Percentiles rank a stretch among this genome's conserved stretches.
Conservation (phyloP, 2,329 filamentous ascomycete species). For the Alternaria sp. region DNA sequence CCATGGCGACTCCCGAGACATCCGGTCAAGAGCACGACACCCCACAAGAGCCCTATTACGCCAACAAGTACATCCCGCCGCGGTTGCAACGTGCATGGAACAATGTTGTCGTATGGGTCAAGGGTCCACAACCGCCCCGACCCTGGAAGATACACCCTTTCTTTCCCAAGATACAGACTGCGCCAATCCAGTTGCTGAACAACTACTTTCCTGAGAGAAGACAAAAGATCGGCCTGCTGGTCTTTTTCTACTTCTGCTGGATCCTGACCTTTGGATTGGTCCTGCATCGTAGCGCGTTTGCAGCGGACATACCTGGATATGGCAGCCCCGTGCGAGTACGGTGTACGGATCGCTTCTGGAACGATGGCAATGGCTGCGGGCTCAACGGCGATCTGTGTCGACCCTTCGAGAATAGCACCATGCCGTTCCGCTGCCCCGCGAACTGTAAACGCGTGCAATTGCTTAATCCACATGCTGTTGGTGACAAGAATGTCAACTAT, state of each 20-base stretch:
- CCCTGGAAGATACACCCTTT: conserved; percentile 59
- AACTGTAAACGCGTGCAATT: conserved; percentile 71
- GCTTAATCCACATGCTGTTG: conserved; percentile 76
- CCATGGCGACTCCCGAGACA: conserved; percentile 40
- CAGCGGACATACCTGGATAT: conserved; percentile 69
- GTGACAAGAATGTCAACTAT: conserved; percentile 67
- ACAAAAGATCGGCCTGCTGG: conserved; percentile 65
- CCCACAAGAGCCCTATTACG: conserved; percentile 25
- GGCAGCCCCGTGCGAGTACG: conserved; percentile 69
- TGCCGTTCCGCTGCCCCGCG: conserved; percentile 77
- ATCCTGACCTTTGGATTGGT: conserved; percentile 72
- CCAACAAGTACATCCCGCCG: conserved; percentile 56
- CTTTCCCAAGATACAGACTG: conserved; percentile 70
- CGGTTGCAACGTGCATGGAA: conserved; percentile 56
- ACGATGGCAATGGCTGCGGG: conserved; percentile 72
- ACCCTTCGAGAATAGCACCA: conserved; percentile 72
- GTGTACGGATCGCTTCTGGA: conserved; percentile 73
- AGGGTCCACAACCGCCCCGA: conserved; percentile 56
- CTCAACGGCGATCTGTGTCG: conserved; percentile 76
- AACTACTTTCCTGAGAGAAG: conserved; percentile 64
- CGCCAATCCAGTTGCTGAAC: conserved; percentile 69
- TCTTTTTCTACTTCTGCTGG: conserved; percentile 70
- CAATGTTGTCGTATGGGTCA: conserved; percentile 53
- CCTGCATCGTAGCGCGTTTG: conserved; percentile 66
- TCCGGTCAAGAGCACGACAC: conserved; percentile 36